Conservation (phyloP, 1,284 basidiomycete species). For the Caloboletus firmus region DNA sequence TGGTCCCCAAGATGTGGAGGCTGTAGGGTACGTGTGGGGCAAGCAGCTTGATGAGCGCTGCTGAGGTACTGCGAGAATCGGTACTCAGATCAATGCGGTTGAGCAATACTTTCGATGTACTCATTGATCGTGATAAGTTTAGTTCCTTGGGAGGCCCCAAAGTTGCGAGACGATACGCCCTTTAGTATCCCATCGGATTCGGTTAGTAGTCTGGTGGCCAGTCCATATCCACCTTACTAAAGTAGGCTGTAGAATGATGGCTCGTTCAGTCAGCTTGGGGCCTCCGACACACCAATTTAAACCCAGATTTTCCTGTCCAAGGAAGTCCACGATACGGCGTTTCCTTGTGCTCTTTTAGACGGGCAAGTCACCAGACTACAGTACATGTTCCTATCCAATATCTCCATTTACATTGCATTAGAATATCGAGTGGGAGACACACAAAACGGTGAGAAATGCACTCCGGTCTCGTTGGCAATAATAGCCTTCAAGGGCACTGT, state of each 20-base stretch:
- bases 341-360: too few species aligned
- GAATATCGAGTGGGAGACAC: neutral
- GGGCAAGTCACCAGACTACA: too few species aligned
- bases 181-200: neutral
- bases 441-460: neutral
- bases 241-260: too few species aligned
- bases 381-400: neutral
- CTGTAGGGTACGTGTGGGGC: conserved; percentile 14
- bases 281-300: too few species aligned
- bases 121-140: neutral
- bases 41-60: conserved; percentile 14
- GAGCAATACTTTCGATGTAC: too few species aligned
- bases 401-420: neutral
- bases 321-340: too few species aligned
- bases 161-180: too few species aligned
- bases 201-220: neutral
- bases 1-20: conserved; percentile 14
- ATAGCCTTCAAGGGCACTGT: neutral
- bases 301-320: too few species aligned
- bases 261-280: too few species aligned
- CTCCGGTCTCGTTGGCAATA: neutral
- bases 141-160: neutral
- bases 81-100: conserved; percentile 11
- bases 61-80: neutral
- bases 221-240: too few species aligned